Conservation (phyloP, 2,329 filamentous ascomycete species). For the Ceratocystis lukuohia region DNA sequence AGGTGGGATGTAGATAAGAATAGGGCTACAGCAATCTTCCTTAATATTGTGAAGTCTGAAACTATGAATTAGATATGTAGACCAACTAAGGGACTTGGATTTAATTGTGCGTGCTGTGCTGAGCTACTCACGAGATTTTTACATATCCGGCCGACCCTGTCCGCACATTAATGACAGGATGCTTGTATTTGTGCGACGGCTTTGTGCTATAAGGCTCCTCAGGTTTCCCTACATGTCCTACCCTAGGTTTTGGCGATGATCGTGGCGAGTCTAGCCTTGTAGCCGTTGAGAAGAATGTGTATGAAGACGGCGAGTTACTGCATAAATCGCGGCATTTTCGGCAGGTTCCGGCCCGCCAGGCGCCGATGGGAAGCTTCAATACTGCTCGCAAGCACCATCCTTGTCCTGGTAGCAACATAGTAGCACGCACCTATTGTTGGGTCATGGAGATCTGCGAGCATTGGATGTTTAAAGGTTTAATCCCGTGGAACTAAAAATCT, state of each 20-base stretch:
- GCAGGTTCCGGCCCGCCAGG: not conserved
- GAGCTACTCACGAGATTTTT: constrained; percentile 36
- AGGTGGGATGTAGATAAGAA: constrained; percentile 45
- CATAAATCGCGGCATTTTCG: not conserved
- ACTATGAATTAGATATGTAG: not conserved
- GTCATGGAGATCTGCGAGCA: not conserved
- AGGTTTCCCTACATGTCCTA: too few relatives aligned
- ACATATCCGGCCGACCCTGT: constrained; percentile 39
- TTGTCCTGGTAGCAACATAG: not conserved
- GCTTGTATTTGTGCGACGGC: not conserved
- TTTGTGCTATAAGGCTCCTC: not conserved
- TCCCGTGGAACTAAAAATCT: not conserved
- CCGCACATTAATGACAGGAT: constrained; percentile 28
- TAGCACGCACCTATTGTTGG: not conserved
- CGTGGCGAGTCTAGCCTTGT: not conserved
- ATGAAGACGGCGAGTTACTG: not conserved
- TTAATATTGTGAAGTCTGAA: constrained; percentile 38
- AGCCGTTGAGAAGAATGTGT: not conserved
- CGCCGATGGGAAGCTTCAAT: not conserved
- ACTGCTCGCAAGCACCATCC: not conserved
- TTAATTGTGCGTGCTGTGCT: not conserved
- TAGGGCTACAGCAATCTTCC: constrained; percentile 29
- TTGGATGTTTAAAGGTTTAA: not conserved
- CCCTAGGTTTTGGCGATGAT: not conserved
- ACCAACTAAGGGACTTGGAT: not conserved